Percentiles rank a stretch among this genome's conserved stretches.
Evolutionary conservation across 2,329 filamentous ascomycete species (phyloP).

Genomic region (Trichophyton mentagrophytes): DNA sequence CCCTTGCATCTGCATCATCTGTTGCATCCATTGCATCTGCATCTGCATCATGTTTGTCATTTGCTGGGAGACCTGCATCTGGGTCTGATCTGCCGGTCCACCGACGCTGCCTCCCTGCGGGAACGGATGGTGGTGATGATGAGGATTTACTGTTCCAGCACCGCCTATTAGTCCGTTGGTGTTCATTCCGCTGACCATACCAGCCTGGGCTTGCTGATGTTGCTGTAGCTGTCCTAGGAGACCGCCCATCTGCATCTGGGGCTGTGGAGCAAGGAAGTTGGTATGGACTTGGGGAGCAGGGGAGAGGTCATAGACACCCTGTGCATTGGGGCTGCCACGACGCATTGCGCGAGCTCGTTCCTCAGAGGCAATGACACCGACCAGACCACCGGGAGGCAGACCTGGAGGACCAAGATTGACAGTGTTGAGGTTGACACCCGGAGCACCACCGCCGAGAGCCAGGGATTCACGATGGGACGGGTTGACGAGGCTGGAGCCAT

Average conservation of each 20-base stretch:
- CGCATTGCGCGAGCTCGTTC: conserved; percentile 67
- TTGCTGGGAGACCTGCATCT: conserved; percentile 68
- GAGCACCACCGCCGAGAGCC: conserved; percentile 49
- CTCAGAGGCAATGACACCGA: conserved; percentile 78
- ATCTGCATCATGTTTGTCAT: conserved; percentile 85
- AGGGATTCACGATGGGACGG: conserved; percentile 61
- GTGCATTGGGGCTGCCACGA: conserved; percentile 61
- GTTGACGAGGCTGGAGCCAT: conserved; percentile 63
- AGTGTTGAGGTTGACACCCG: conserved; percentile 22
- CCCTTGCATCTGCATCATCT: conserved; percentile 51
- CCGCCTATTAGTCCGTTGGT: neutral
- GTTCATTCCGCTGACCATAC: neutral
- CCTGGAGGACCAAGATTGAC: conserved; percentile 22
- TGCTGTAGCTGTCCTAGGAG: neutral
- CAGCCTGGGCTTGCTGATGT: neutral
- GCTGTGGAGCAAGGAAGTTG: neutral
- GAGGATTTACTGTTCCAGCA: neutral
- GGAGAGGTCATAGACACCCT: conserved; percentile 22
- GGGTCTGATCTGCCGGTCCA: conserved; percentile 50
- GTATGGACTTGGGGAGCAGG: conserved; percentile 6
- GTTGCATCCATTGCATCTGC: conserved; percentile 88
- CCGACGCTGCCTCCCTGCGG: neutral
- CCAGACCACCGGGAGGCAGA: conserved; percentile 60
- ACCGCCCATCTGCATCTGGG: conserved; percentile 1
- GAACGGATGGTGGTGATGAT: neutral